Percentiles rank a stretch among this genome's conserved stretches.
Evolutionary conservation across 78 protist species (phyloP).

Genomic region (Protostelium mycophagum): DNA sequence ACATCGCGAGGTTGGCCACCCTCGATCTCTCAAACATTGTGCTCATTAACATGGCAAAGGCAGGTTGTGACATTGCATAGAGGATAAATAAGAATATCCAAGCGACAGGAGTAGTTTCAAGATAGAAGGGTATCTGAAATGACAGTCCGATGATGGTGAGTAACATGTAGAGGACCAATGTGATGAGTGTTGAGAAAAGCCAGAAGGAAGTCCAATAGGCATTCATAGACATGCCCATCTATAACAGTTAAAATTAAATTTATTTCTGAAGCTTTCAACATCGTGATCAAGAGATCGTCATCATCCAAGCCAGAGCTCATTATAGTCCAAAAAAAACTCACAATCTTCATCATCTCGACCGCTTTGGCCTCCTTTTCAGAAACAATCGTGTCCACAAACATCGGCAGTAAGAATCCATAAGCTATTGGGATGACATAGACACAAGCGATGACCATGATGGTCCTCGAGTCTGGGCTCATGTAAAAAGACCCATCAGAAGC

Average conservation of each 20-base stretch:
- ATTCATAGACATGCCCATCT: background rate
- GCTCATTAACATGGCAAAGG: background rate
- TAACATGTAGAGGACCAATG: background rate
- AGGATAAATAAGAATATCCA: background rate
- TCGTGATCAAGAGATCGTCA: background rate
- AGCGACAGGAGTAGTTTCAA: background rate
- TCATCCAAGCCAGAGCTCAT: background rate
- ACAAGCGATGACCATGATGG: too few relatives aligned
- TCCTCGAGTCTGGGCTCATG: too few relatives aligned
- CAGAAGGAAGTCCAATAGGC: background rate
- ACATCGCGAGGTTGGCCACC: background rate
- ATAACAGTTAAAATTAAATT: background rate
- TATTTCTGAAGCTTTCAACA: too few relatives aligned
- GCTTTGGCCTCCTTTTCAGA: background rate
- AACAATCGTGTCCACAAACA: background rate
- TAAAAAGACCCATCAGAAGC: too few relatives aligned
- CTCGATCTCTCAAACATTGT: background rate
- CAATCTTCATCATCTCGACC: constrained; percentile 4
- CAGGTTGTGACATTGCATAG: background rate
- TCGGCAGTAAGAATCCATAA: background rate
- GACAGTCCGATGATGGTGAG: background rate
- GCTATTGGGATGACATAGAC: background rate
- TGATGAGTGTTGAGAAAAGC: background rate
- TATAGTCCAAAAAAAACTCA: background rate
- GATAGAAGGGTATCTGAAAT: background rate